Conservation (phyloP, 164 flowering plant genomes). For the Nymphaea thermarum region DNA sequence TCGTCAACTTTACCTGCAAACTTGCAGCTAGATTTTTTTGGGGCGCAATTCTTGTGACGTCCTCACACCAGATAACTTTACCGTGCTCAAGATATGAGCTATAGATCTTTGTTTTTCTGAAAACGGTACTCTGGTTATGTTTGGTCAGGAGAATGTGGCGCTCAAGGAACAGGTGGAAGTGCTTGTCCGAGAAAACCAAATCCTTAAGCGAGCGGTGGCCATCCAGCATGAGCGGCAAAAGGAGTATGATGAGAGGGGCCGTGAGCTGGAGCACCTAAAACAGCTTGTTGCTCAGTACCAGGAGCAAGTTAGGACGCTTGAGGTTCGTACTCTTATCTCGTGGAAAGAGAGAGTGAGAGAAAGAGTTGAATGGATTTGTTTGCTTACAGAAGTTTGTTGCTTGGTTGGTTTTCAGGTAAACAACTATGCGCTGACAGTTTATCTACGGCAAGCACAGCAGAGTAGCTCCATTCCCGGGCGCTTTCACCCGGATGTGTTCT, state of each 20-base stretch:
- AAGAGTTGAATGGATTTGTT: neutral
- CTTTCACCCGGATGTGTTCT: conserved; percentile 18
- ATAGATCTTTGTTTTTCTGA: no score
- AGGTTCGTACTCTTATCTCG: conserved; percentile 28
- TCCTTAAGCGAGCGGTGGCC: conserved; percentile 69
- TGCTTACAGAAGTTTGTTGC: neutral
- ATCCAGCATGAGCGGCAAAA: conserved; percentile 80
- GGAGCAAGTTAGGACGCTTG: conserved; percentile 59
- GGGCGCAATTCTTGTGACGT: no score
- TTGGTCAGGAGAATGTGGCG: conserved; percentile 34
- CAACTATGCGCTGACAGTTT: conserved; percentile 18
- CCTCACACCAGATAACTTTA: no score
- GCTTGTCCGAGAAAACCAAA: conserved; percentile 41
- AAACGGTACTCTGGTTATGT: neutral
- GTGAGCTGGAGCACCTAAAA: conserved; percentile 55
- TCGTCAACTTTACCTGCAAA: no score
- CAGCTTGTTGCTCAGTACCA: conserved; percentile 58
- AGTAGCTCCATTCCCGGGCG: conserved; percentile 15
- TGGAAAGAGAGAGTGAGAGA: neutral
- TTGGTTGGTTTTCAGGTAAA: conserved; percentile 11
- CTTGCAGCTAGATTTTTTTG: no score
- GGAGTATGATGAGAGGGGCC: conserved; percentile 44
- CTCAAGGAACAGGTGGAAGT: conserved; percentile 53
- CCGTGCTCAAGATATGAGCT: no score
- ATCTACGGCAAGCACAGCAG: conserved; percentile 16